Base-by-base conservation (phyloP, 2,329 filamentous ascomycete species). In the Orbilia quercus region DNA sequence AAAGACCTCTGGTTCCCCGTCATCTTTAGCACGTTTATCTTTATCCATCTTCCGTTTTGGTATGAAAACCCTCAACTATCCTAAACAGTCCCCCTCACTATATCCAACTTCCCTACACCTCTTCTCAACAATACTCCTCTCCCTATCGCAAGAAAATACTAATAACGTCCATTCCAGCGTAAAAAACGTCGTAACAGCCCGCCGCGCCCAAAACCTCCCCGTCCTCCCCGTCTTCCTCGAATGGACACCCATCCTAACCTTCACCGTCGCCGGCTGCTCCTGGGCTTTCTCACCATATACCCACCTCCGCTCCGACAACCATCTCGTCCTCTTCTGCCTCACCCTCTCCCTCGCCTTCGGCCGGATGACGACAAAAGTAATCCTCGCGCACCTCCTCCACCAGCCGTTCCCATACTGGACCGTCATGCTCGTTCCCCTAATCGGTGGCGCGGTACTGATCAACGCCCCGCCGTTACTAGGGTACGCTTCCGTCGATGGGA, bases 331-430 rank as follows among this genome's bases (percentile, higher is more conserved):
- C 50, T 96, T 96, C 81, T 97, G 93, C 83, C 82, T 96, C 72
- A 96, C 91, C 71, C 90, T 98, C 85, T 91, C 91, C n/a, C 93
- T 98, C 78, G 95, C 97, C 70, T 98, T 99, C 81, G 95, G 95
- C 36, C 90, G 95, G 77, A 92, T 99, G 89, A 98, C 95, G 0
- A 99, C 95, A 40, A 99, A 98, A 84, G 98, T 98, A 81, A 99
- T 99, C 79, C 88, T 99, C 16, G 94, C 95, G 1, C 95, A 99
- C 81, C 84, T 99, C 57, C 95, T 95, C 1, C 88, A 88, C 75
- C 95, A 98, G 80, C 91, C 94, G 2, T 99, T 98, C 82, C 95
- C 95, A 0, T 96, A 91, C 85, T 98, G 93, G 92, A 98, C 95
- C 9, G 86, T 95, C 53, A 91, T 98, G 86, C 85, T 98, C 38